Base-by-base conservation (phyloP, 805 yeast genomes). In the Candida piceae region DNA sequence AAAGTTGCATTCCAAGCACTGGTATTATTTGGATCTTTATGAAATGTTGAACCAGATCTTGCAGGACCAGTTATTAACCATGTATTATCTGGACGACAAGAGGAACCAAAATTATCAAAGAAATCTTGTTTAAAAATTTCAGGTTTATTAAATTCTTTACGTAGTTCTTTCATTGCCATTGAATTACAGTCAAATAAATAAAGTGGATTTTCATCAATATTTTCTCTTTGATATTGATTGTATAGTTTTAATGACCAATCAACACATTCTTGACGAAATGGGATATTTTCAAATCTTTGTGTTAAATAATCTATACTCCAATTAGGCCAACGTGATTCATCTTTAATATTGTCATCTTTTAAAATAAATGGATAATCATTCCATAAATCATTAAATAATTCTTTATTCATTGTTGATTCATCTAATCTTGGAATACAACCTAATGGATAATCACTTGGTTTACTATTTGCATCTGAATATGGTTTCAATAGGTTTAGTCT, bases 11-110 rank as follows among this genome's bases (percentile, higher is more conserved):
- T 88, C 96, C 96, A 88, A 0, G 96, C 96, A 35, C 83, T 76
- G 0, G 96, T 89, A 31, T 76, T 74, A 55, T 88, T 88, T 7
- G 97, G 97, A 53, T 88, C 97, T 50, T 89, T 88, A 58, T 88
- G 97, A 58, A 87, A 88, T 0, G 94, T 83, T 1, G 95, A 84
- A 0, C 96, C 97, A 7, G 87, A 78, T 33, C 94, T 61, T 16
- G 64, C 67, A 2, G 95, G 88, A 0, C 97, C 97, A 7, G 84
- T 71, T 32, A 89, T 89, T 16, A 88, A 63, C 97, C 97, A 88
- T n/a, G 90, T 74, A 56, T 84, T 82, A 58, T 88, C 96, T 1
- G 97, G 97, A 34, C 96, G 66, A 48, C 84, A 79, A 12, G 62
- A 58, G 13, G 54, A 37, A 4, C 44, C 43, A 30, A 58, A 51